phyloP scores from a whole-genome alignment of 2,329 filamentous ascomycete genomes.

The Colletotrichum tamarilloi region DNA sequence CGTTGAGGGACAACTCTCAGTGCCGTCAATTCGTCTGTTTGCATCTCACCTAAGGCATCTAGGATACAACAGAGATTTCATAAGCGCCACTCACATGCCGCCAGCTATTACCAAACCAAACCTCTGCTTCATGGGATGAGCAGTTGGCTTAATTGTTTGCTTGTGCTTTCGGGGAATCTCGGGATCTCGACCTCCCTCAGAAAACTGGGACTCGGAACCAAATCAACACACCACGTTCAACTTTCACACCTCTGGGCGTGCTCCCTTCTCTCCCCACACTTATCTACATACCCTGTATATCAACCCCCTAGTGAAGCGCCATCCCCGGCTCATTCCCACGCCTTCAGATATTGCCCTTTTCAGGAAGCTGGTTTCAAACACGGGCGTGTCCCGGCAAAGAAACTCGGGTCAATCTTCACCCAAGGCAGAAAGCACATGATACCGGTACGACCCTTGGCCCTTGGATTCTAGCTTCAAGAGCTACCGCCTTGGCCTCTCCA shows the following conservation, averaged over 20 bases:
- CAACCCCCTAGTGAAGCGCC: conserved; percentile 14
- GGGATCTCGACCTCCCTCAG: conserved; percentile 28
- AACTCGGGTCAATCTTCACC: conserved; percentile 32
- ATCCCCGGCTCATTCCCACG: conserved; percentile 20
- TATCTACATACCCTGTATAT: conserved; percentile 22
- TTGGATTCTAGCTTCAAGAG: conserved; percentile 8
- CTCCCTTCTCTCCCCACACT: conserved; percentile 24
- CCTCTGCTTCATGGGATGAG: background rate
- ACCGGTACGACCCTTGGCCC: background rate
- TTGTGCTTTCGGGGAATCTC: conserved; percentile 34
- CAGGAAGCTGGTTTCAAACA: conserved; percentile 34
- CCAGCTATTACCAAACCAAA: conserved; percentile 17
- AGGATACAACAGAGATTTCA: conserved; percentile 17
- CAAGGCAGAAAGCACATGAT: conserved; percentile 23
- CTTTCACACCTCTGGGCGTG: conserved; percentile 21
- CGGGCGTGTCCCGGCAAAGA: conserved; percentile 26
- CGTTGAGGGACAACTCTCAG: conserved; percentile 13
- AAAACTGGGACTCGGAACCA: conserved; percentile 18
- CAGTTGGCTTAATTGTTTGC: conserved; percentile 20
- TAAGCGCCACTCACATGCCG: conserved; percentile 27
- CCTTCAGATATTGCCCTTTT: conserved; percentile 25
- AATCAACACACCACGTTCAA: conserved; percentile 19
- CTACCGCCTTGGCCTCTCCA: conserved; percentile 20
- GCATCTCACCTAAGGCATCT: conserved; percentile 21
- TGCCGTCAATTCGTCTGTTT: conserved; percentile 26